Base-by-base conservation (phyloP, 192 early-diverging fungal species). In the Chytriomyces hyalinus region DNA sequence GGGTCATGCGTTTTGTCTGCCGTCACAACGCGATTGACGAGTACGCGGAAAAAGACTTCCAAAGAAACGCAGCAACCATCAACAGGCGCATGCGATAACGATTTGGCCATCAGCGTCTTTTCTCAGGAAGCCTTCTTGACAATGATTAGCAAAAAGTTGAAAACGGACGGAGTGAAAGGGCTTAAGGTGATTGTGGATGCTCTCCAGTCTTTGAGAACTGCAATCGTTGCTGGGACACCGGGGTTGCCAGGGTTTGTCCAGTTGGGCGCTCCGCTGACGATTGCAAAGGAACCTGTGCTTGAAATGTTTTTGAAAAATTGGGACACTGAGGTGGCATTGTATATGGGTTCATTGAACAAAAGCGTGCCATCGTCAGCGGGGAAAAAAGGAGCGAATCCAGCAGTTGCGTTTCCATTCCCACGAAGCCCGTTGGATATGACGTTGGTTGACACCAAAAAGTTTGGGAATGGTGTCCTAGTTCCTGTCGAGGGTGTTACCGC, bases 71-170 rank as follows among this genome's bases (percentile, higher is more conserved):
- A 57, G 53, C 15, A 20, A 13, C 20, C 20, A 20, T 15, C 36
- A 5, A n/a, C 67, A 1, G 73, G 62, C 1, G 73, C 47, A 8
- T 50, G 28, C 44, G 75, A 81, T 77, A 92, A 91, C 53, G 85
- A 90, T 50, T 80, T 84, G 65, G 85, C 86, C 26, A 89, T 92
- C 53, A 88, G 89, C 47, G 70, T 92, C 8, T 92, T 95, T 79
- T 84, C 80, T 22, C 93, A 95, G 63, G 90, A 92, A 67, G 63
- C 72, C 2, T 89, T 93, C 79, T 79, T 94, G 53, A 87, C 86
- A 71, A 60, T 74, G 20, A 43, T 92, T 9, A 46, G 90, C 44
- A 80, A 81, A 45, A 76, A 76, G 53, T 65, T 82, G 53, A 82
- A 88, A 72, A 75, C 24, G 22, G 26, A 61, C 73, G 72, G 80